Evolutionary conservation across 2,329 filamentous ascomycete species (phyloP), one percentile per base, ranked within the genome.

Genomic region (Dissoconium aciculare): DNA sequence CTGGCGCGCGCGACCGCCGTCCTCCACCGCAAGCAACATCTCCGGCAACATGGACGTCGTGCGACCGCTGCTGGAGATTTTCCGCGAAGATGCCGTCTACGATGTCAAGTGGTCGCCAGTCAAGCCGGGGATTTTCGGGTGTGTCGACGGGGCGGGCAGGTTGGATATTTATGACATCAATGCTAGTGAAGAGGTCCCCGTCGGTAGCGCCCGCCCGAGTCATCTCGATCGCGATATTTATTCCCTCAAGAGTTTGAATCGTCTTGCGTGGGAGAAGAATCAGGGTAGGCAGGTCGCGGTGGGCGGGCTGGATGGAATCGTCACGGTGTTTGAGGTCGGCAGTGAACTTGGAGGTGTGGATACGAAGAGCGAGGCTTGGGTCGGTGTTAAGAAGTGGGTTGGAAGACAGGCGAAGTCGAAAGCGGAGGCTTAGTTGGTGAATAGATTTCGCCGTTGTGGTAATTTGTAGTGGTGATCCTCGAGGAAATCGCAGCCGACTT

Each of bases 131-230:
- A 81, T 98, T 5, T 98, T 98, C 56, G 83, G 82, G 1, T 72
- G 92, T 12, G 89, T 95, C 2, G 91, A 98, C 46, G 89, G 89
- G 17, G 82, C 81, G 2, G 91, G 89, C 16, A 80, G 75, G 56
- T 65, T 98, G 11, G 91, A 98, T 58, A 67, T 98, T 29, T 98
- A 89, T 82, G 91, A 98, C 51, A 71, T 98, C 30, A 87, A 81
- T 9, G 69, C 85, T 12, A 85, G 94, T 56, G 84, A 79, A 1
- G 89, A 98, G 58, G 82, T 95, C 27, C 89, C 89, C 0, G 74
- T 91, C 1, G 79, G 82, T 29, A 77, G 78, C 42, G 78, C 84
- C 5, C 36, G 43, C 49, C 57, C 57, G 1, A 54, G 34, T 40
- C 51, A 42, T 28, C 44, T 45, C 47, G 58, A 35, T 40, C 56